phyloP scores from a whole-genome alignment of 495 filamentous ascomycete genomes.

The Gamarada debralockiae region DNA sequence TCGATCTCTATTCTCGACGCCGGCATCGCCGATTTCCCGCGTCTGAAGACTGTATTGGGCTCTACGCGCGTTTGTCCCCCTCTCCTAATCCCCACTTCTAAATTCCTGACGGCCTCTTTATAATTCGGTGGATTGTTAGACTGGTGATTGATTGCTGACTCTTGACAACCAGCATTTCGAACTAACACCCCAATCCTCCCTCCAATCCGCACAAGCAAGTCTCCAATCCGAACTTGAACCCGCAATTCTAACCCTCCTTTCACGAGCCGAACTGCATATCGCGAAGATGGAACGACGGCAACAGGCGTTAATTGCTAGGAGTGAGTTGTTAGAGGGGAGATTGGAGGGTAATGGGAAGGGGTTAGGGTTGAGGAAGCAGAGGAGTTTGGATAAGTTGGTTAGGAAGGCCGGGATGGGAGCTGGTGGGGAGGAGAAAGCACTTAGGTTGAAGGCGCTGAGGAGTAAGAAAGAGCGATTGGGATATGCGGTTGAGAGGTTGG shows the following conservation, averaged over 20 bases:
- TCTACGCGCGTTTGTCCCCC: constrained; percentile 57
- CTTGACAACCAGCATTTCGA: constrained; percentile 64
- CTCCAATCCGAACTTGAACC: constrained; percentile 71
- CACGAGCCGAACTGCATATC: constrained; percentile 62
- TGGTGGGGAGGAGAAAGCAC: constrained; percentile 45
- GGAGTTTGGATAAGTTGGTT: constrained; percentile 53
- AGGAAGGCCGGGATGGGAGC: constrained; percentile 26
- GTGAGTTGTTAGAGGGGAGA: constrained; percentile 67
- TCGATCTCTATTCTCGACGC: constrained; percentile 68
- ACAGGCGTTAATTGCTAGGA: constrained; percentile 62
- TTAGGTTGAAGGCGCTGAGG: constrained; percentile 58
- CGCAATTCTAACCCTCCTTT: constrained; percentile 64
- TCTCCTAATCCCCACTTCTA: background rate
- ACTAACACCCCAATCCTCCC: constrained; percentile 64
- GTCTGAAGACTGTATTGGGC: constrained; percentile 65
- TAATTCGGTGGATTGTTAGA: background rate
- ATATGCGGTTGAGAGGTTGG: constrained; percentile 71
- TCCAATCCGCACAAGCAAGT: constrained; percentile 62
- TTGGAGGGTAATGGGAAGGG: constrained; percentile 35
- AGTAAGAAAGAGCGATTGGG: constrained; percentile 75
- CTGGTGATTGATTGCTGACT: background rate
- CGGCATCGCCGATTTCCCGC: constrained; percentile 71
- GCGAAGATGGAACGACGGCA: constrained; percentile 69
- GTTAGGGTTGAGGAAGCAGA: constrained; percentile 42
- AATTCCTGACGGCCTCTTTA: background rate